Percentiles rank a stretch among this genome's conserved stretches.
Evolutionary conservation across 768 basidiomycete genomes (phyloP).

Genomic region (Pleurotus cornucopiae): DNA sequence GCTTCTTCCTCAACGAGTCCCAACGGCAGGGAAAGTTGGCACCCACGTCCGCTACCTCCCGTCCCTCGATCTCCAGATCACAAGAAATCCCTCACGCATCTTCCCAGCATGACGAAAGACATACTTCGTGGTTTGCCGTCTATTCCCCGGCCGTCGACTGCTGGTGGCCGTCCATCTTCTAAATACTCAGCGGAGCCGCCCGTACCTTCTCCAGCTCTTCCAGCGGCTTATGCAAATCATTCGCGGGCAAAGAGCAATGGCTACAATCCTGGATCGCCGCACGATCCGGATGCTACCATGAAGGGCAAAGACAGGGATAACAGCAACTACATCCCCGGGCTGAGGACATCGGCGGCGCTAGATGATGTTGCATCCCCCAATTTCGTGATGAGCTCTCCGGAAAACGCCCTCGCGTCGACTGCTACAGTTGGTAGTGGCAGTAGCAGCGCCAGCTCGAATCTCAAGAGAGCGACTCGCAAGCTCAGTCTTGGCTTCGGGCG

Average conservation of each 20-base stretch:
- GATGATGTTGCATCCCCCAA: neutral
- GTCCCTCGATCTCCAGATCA: conserved; percentile 12
- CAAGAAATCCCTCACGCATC: conserved; percentile 14
- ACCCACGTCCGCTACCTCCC: conserved; percentile 8
- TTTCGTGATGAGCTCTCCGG: neutral
- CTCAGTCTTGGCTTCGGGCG: conserved; percentile 62
- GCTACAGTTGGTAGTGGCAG: conserved; percentile 17
- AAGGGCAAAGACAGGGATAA: neutral
- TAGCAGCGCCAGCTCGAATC: conserved; percentile 17
- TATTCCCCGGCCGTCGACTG: neutral
- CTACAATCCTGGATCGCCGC: neutral
- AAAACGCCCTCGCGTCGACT: neutral
- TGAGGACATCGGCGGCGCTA: neutral
- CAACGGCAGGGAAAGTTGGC: neutral
- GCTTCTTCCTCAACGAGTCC: conserved; percentile 12
- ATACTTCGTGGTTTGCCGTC: conserved; percentile 3
- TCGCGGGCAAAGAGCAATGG: neutral
- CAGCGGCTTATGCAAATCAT: neutral
- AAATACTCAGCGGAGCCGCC: neutral
- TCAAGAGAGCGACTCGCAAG: conserved; percentile 53
- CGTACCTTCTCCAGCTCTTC: neutral
- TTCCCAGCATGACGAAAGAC: conserved; percentile 8
- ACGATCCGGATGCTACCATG: neutral
- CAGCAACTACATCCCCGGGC: neutral
- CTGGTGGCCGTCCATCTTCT: neutral